Base-by-base conservation (phyloP, 23 red algal species). In the Cyanidium caldarium region DNA sequence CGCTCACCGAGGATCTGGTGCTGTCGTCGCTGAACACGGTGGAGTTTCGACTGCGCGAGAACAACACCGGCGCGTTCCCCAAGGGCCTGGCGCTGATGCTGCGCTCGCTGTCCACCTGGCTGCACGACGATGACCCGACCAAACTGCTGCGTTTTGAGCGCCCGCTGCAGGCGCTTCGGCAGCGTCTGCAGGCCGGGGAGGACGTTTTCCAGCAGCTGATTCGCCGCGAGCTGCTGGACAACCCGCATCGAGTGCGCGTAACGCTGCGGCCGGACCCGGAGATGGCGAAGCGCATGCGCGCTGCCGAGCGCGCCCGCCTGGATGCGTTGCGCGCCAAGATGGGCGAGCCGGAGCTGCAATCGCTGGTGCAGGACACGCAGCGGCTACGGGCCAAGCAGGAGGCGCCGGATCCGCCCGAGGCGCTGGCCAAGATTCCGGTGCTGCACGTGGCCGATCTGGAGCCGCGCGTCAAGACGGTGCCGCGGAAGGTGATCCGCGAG, bases 61-160 rank as follows among this genome's bases (percentile, higher is more conserved):
- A 87, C 38, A 95, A 95, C 56, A 95, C 90, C 23, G 90, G 90
- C 14, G 71, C 75, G 19, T 95, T 95, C 66, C 90, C 90, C 0
- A 80, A 82, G 38, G 90, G 90, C 26, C 80, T 95, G 0, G 73
- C 80, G 26, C 36, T 95, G 1, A 83, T 95, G 90, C 57, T 95
- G 28, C 68, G 80, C 21, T 70, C 83, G 0, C 34, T 95, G 70
- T 78, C 80, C 15, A 95, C 78, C 23, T 95, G 90, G 90, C 66
- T 95, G 28, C 90, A 87, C 73, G 90, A 95, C 25, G 73, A 46
- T 7, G 90, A 95, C 68, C 90, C 90, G 17, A 23, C 87, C 0
- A 28, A 40, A 41, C 39, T 78, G 45, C 66, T 95, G 7, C 80
- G 77, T 35, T 95, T 87, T 58, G 90, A 95, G 65, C 46, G 33